Conservation (phyloP, 177 flowering plant species). For the Vitis hybrid region DNA sequence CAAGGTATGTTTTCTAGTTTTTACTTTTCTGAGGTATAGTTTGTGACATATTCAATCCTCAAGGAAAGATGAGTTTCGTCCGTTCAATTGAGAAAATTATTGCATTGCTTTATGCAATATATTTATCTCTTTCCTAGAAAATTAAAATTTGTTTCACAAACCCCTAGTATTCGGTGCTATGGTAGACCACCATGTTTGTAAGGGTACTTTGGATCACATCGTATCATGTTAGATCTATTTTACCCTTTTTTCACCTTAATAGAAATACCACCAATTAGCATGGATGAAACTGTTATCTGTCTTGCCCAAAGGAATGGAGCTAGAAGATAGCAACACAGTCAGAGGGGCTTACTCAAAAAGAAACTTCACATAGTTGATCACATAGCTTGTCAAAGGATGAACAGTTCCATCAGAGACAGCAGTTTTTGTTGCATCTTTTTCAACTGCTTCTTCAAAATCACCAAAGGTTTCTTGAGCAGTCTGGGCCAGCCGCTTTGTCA, state of each 20-base stretch:
- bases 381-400: constrained; percentile 58
- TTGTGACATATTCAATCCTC: no score
- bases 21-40: no score
- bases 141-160: no score
- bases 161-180: no score
- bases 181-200: no score
- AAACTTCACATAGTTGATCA: constrained; percentile 52
- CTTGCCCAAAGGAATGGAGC: neutral
- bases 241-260: neutral
- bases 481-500: constrained; percentile 52
- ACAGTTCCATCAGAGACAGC: constrained; percentile 55
- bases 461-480: constrained; percentile 55
- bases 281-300: neutral
- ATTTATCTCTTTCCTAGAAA: no score
- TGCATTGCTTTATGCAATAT: no score
- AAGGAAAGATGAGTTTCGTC: no score
- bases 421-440: constrained; percentile 54
- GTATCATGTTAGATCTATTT: no score
- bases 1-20: no score
- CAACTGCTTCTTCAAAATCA: constrained; percentile 60
- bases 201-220: no score
- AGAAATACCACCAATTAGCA: neutral
- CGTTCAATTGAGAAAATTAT: no score
- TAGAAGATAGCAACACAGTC: neutral
- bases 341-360: constrained; percentile 44